Evolutionary conservation across 768 basidiomycete genomes (phyloP), one percentile per base, ranked within the genome.

Genomic region (Tulasnella sp.): DNA sequence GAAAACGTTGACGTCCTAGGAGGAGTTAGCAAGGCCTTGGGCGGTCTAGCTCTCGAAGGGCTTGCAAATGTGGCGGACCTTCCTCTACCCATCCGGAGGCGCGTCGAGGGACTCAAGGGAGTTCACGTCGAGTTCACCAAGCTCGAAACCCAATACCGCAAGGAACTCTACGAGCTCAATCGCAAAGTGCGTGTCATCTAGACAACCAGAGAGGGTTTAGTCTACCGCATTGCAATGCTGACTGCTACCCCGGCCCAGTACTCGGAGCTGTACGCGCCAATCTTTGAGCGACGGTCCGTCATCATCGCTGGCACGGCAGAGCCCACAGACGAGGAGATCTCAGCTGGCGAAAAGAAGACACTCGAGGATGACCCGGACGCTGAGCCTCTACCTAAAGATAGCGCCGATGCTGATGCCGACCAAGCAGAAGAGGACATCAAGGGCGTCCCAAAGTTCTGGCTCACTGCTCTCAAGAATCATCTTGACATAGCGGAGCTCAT

Each of bases 401-500:
- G 40, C 81, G 31, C 82, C 83, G 8, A 83, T 84, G 77, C 82
- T 78, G 79, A 84, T 79, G 80, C 86, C 74, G 82, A 82, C 80
- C 24, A 58, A 58, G 83, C 81, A 77, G 72, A 71, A 68, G 81
- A 85, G 48, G 80, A 85, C 46, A 74, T 84, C 80, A 85, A 86
- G 83, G 89, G 92, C 75, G 94, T 99, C 82, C 95, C 97, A 76
- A 93, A 97, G 83, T 99, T 99, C 89, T 99, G 97, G 97, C 91
- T 98, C 83, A 98, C 97, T 2, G 95, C 96, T 4, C 89, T 99
- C 77, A 91, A 94, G 82, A 99, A 98, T 86, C 96, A 99, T 85
- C 85, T 92, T 76, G 94, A 90, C 75, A 88, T 98, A 77, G 88
- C 89, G 56, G 96, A 97, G 31, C 88, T 96, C 84, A 95, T 99